A percentile compares a stretch with the other conserved stretches of the same genome.
These are phyloP conservation scores for Solidago caesia DNA, from an alignment of 129 eudicot species.

Conservation along the genomic window DNA sequence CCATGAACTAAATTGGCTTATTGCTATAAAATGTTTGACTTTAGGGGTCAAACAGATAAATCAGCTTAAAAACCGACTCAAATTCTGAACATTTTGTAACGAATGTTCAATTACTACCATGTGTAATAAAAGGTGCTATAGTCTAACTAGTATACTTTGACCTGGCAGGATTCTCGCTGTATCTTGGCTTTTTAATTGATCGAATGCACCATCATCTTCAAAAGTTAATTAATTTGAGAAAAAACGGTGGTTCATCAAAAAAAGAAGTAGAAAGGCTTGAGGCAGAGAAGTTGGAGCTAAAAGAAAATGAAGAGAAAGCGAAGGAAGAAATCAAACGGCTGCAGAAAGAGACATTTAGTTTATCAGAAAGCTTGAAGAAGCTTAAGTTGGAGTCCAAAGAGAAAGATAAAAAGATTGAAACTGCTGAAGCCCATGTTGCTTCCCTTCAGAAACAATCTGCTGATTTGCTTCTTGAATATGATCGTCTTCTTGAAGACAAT, in stretches of 20 bases:
- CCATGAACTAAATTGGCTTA: too few species aligned
- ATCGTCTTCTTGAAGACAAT: conserved; percentile 82
- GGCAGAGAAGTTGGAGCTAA: conserved; percentile 66
- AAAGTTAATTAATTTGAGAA: conserved; percentile 51
- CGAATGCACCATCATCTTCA: conserved; percentile 89
- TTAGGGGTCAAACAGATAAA: conserved; percentile 8
- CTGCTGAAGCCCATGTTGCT: conserved; percentile 85
- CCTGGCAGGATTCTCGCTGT: conserved; percentile 77
- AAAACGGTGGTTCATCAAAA: conserved; percentile 53
- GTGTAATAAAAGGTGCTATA: background rate
- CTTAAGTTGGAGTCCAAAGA: conserved; percentile 55
- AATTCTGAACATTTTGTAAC: background rate
- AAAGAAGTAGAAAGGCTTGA: conserved; percentile 75
- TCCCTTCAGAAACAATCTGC: conserved; percentile 95
- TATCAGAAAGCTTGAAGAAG: conserved; percentile 58
- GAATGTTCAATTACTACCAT: background rate
- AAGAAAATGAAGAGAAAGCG: conserved; percentile 73
- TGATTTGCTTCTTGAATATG: conserved; percentile 91
- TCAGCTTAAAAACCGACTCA: background rate
- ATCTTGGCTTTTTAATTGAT: conserved; percentile 84
- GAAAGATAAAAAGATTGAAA: conserved; percentile 70
- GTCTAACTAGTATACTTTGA: conserved; percentile 24
- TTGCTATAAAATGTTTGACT: conserved; percentile 13
- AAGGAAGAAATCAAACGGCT: conserved; percentile 49
- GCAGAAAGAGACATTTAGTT: conserved; percentile 52